Conservation (phyloP, 345 rosid genomes). For the Gynandropsis gynandra region DNA sequence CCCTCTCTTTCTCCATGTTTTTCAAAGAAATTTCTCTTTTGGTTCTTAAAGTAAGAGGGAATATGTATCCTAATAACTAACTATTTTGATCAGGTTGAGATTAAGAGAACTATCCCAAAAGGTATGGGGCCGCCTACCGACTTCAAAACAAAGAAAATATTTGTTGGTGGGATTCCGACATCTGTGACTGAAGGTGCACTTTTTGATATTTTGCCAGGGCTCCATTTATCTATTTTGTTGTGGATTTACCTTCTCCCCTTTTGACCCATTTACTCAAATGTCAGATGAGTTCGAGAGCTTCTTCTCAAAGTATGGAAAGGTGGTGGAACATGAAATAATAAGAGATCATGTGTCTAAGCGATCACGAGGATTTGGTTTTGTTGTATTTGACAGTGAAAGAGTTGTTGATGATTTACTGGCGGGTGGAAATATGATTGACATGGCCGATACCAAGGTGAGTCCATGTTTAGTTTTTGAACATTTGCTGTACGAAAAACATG, state of each 20-base stretch:
- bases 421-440: conserved; percentile 86
- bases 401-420: conserved; percentile 71
- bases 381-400: conserved; percentile 76
- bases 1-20: no score
- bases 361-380: conserved; percentile 89
- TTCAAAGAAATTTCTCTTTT: no score
- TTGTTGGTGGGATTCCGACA: conserved; percentile 89
- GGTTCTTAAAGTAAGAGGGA: no score
- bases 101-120: conserved; percentile 91
- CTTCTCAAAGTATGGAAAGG: conserved; percentile 70
- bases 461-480: no score
- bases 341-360: conserved; percentile 87
- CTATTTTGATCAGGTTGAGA: conserved; percentile 59
- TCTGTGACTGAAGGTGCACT: conserved; percentile 61
- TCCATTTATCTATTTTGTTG: no score
- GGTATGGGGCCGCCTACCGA: conserved; percentile 63
- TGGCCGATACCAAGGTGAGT: conserved; percentile 90
- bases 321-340: conserved; percentile 80
- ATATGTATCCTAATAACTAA: no score
- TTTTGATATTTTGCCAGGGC: background rate
- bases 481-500: no score
- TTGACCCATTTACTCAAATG: conserved; percentile 8
- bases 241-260: background rate
- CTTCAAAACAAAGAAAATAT: conserved; percentile 81
- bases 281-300: conserved; percentile 76